Percentiles rank a stretch among this genome's conserved stretches.
Evolutionary conservation across 208 protist species (phyloP).

Genomic region (Acanthamoeba sp.): DNA sequence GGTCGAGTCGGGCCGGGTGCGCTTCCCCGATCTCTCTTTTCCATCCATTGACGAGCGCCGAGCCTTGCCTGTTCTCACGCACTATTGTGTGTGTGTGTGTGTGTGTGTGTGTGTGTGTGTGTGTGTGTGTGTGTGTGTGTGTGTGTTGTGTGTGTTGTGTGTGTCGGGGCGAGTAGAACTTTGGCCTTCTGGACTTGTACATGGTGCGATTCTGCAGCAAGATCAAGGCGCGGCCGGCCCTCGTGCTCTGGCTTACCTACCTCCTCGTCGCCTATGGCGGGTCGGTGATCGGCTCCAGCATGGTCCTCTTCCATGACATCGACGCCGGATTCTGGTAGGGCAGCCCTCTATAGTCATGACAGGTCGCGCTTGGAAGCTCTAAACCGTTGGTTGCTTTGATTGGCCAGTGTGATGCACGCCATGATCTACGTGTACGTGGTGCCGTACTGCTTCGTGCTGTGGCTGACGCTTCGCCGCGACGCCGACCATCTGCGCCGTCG

Average conservation of each 20-base stretch:
- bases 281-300: background rate
- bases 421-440: slow-evolving; percentile 33
- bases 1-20: background rate
- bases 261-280: background rate
- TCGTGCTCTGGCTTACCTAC: background rate
- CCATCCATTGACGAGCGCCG: too few relatives aligned
- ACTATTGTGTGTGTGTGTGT: too few relatives aligned
- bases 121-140: too few relatives aligned
- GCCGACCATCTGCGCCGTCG: background rate
- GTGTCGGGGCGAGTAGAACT: background rate
- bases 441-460: background rate
- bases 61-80: too few relatives aligned
- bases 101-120: too few relatives aligned
- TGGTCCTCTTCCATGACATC: background rate
- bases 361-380: background rate
- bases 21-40: background rate
- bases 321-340: slow-evolving; percentile 14
- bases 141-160: too few relatives aligned
- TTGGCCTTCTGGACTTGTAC: background rate
- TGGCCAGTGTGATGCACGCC: background rate
- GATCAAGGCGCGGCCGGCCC: slow-evolving; percentile 2
- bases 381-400: background rate
- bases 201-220: background rate
- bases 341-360: background rate
- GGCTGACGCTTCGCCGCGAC: background rate